phyloP scores from a whole-genome alignment of 176 grass and related monocot genomes.

The Oryza officinalis region DNA sequence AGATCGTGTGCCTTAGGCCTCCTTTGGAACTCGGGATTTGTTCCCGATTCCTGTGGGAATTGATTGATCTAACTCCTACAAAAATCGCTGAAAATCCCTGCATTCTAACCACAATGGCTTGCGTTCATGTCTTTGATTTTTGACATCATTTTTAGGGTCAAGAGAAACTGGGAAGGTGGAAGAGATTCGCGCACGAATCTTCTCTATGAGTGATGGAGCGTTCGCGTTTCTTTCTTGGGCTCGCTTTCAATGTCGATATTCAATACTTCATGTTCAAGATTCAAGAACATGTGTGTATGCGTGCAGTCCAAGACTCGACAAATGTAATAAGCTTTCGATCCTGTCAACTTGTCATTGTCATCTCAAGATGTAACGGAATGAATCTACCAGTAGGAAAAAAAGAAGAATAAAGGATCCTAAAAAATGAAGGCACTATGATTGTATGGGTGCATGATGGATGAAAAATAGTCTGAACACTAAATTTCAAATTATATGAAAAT shows the following conservation, averaged over 20 bases:
- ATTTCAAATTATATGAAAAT: background rate
- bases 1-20: background rate
- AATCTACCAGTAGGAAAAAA: background rate
- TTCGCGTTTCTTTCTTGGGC: background rate
- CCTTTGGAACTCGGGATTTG: background rate
- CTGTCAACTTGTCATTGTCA: background rate
- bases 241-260: background rate
- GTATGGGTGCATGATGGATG: background rate
- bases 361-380: background rate
- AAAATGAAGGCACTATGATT: background rate
- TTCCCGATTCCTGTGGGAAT: background rate
- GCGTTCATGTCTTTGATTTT: constrained; percentile 5
- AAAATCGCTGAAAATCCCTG: background rate
- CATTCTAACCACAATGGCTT: background rate
- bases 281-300: background rate
- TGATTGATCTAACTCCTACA: background rate
- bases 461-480: background rate
- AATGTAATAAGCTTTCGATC: background rate
- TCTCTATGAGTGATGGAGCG: constrained; percentile 36
- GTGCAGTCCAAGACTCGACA: background rate
- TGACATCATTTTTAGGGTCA: constrained; percentile 44
- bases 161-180: constrained; percentile 79
- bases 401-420: background rate
- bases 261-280: background rate
- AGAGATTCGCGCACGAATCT: constrained; percentile 40